Evolutionary conservation across 768 basidiomycete genomes (phyloP), one percentile per base, ranked within the genome.

Genomic region (Trametopsis cervina): DNA sequence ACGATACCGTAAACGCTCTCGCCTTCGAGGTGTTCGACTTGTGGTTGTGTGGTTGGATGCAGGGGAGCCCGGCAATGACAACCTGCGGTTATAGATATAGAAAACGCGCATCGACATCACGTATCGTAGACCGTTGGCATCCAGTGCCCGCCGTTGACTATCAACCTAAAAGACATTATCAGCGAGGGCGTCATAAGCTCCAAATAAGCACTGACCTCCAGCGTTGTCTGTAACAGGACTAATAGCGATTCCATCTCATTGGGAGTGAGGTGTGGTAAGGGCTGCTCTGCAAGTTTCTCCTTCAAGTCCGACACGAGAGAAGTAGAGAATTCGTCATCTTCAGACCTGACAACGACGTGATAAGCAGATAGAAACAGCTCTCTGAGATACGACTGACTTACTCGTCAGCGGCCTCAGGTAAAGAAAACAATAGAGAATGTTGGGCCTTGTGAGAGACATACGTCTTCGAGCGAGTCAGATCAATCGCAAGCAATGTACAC

Each of bases 61-160:
- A 27, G 77, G 76, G 39, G 75, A 74, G 40, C 67, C 72, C 1
- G 73, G 69, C 2, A 59, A 65, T 10, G 80, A 75, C 12, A 74
- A 73, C 5, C 88, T 80, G 44, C 72, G 72, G 58, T 91, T 89
- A 51, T 89, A 70, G 48, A 93, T 90, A 62, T 89, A 87, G 61
- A 93, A 94, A 3, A 89, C 88, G 6, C 91, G 80, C 80, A 98
- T 85, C 12, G 91, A 89, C 47, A 93, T 85, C 26, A 97, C 76
- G 67, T 94, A 99, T 39, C 95, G 84, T 40, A 96, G 72, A 1
- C 95, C 96, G 62, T 93, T 94, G 2, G 88, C 70, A 65, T 99
- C 95, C 21, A 97, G 69, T 0, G 94, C 82, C n/a, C 93, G 80
- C 2, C 82, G 78, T 61, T 94, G 91, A 56, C 91, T 87, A 41